Conservation (phyloP, 345 rosid species). For the Euphorbia pulcherrima region DNA sequence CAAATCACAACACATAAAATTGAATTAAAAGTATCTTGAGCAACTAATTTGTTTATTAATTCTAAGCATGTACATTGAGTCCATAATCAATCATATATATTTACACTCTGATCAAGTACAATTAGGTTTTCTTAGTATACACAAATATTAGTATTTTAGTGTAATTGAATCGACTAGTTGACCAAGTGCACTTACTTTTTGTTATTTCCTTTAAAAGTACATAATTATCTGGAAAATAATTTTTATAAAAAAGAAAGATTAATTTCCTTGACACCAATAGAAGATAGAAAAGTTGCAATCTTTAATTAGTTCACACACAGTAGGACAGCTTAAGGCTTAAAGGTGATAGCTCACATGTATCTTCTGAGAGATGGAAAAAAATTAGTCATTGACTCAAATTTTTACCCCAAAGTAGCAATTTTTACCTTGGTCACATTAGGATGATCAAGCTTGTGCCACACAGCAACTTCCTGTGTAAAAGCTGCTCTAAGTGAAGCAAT, state of each 20-base stretch:
- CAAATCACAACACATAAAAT: not conserved
- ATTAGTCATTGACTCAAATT: not conserved
- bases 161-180: no score
- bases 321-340: constrained; percentile 5
- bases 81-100: no score
- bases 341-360: constrained; percentile 14
- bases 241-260: not conserved
- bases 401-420: not conserved
- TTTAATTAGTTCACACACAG: not conserved
- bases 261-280: not conserved
- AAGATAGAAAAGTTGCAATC: not conserved
- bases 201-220: not conserved
- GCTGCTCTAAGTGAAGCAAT: constrained; percentile 28
- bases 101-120: no score
- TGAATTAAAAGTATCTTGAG: no score
- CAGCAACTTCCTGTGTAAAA: constrained; percentile 33
- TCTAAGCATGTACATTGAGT: no score
- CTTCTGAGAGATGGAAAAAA: not conserved
- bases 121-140: no score
- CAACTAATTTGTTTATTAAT: no score
- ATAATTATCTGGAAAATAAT: not conserved
- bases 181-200: not conserved
- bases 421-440: constrained; percentile 36
- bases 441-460: constrained; percentile 39
- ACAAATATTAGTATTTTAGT: no score